A percentile compares a stretch with the other conserved stretches of the same genome.
phyloP scores from a whole-genome alignment of 768 basidiomycete species.

The Galerina sulciceps region DNA sequence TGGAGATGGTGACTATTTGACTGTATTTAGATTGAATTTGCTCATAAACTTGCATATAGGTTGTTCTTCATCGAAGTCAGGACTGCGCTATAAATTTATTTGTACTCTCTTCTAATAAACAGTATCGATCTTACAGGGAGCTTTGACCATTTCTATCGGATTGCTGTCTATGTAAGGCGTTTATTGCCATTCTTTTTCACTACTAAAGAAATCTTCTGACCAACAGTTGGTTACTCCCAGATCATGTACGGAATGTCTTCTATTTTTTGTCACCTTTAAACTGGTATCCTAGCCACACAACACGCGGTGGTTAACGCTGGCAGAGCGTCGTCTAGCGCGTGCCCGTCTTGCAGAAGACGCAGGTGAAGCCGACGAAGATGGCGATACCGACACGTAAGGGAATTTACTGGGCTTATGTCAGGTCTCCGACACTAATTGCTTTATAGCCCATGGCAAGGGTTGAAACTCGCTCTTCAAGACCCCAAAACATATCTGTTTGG shows the following conservation, averaged over 20 bases:
- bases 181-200: neutral
- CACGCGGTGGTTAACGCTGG: slow-evolving; percentile 57
- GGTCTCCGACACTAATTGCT: no score
- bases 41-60: slow-evolving; percentile 37
- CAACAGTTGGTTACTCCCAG: slow-evolving; percentile 58
- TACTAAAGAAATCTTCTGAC: neutral
- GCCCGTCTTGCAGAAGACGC: slow-evolving; percentile 73
- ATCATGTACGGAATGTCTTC: slow-evolving; percentile 51
- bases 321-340: slow-evolving; percentile 60
- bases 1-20: slow-evolving; percentile 61
- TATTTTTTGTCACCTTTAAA: neutral
- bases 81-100: neutral
- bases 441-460: slow-evolving; percentile 49
- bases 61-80: slow-evolving; percentile 71
- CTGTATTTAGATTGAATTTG: neutral
- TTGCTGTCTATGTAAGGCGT: slow-evolving; percentile 49
- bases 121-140: slow-evolving; percentile 43
- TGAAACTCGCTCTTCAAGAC: slow-evolving; percentile 59
- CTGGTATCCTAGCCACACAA: slow-evolving; percentile 51
- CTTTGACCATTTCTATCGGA: slow-evolving; percentile 64
- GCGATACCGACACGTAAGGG: slow-evolving; percentile 52
- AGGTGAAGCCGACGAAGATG: slow-evolving; percentile 68
- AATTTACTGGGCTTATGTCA: no score
- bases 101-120: neutral
- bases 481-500: slow-evolving; percentile 57